Evolutionary conservation across 2,329 filamentous ascomycete genomes (phyloP), one percentile per base, ranked within the genome.

Genomic region (Fusarium duplospermum): DNA sequence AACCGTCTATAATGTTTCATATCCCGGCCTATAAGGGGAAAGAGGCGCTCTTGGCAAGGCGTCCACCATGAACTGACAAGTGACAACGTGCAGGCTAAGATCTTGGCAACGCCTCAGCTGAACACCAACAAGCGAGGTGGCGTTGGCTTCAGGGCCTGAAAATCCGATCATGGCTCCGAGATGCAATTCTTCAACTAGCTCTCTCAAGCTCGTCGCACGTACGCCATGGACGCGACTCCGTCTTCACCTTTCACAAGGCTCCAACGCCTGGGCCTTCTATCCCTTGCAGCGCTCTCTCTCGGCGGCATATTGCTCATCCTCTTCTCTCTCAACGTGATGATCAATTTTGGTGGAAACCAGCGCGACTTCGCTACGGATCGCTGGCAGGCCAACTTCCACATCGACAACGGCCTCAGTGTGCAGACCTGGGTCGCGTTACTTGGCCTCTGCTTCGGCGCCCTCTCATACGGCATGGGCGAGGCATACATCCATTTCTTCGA

Each of bases 401-500:
- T 59, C 33, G 62, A 62, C 11, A n/a, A 35, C 18, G 22, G 14
- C 10, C 18, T 69, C 10, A 61, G 62, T 2, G 29, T 71, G 18
- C 66, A 71, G 50, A n/a, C 40, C 9, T 71, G 69, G 69, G 22
- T 66, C 18, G 62, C 66, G 10, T 61, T 71, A 22, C 20, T 70
- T 7, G 70, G 70, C 1, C 10, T 70, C 3, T 68, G 64, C 11
- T 64, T 73, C 7, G 68, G 70, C 1, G 50, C 63, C 11, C n/a
- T 73, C 7, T 65, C 67, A 1, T 66, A 68, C 29, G 67, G 70
- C 3, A 62, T 60, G 22, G 22, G 29, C 18, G 70, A 68, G 13
- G 42, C 68, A 6, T 71, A 73, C 31, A 20, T 54, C 18, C 68
- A 73, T 20, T 18, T 71, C 13, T 73, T 73, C 38, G 70, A 73